Evolutionary conservation across 1,284 basidiomycete genomes (phyloP), one percentile per base, ranked within the genome.

Genomic region (Ceratobasidium sp.): DNA sequence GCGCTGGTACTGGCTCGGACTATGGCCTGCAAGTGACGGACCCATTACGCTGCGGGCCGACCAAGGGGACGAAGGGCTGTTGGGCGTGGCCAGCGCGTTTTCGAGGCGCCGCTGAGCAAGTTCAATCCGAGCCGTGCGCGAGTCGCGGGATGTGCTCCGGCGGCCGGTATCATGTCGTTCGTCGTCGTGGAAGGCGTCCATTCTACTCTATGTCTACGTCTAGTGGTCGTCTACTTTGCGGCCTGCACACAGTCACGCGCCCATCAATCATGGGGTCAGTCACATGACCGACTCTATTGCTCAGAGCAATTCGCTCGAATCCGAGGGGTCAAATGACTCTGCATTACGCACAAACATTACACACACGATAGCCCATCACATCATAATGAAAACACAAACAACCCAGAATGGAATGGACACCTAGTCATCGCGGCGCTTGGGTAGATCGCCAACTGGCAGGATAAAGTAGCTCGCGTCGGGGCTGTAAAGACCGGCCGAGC

Each of bases 401-500:
- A 55, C 43, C 28, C 53, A 55, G 34, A 55, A 30, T 39, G 8
- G 14, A 34, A 46, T 16, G 28, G 8, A 32, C 1, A 12, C 28
- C 32, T 65, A 65, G 18, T 65, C 62, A 8, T 18, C 45, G 21
- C 46, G 62, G 36, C 62, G 62, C 71, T 65, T 72, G 62, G 62
- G 61, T 16, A 74, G 65, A 36, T 73, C 57, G 4, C 67, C 26
- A 58, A 73, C 57, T 34, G 73, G 73, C 5, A 72, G 53, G 28
- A 45, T 34, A 53, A 74, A 65, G 60, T 73, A 76, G 43, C 72
- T 71, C 21, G 67, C 64, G 48, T 87, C 86, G 28, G 82, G 82
- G 28, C 82, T 82, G 64, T 90, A 83, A 59, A 92, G 79, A 72
- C 90, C 87, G 30, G 85, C 84, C 26, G 87, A 80, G 52, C 86